phyloP scores from a whole-genome alignment of 208 protist genomes.

The Jaenimonas drosophilae region DNA sequence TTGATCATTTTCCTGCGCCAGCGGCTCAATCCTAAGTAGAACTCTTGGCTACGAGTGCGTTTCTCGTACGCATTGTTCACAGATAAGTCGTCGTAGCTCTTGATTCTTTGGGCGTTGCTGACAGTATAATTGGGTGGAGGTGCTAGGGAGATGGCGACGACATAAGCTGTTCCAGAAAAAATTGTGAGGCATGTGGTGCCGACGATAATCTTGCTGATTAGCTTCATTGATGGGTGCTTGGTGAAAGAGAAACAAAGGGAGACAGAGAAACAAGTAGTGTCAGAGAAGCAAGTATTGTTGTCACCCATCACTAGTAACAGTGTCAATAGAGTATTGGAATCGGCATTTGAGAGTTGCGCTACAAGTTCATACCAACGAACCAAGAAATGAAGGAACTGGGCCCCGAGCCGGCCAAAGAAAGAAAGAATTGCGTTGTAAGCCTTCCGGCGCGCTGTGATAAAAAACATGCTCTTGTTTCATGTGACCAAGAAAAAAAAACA shows the following conservation, averaged over 20 bases:
- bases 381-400: no score
- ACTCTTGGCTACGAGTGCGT: slow-evolving; percentile 73
- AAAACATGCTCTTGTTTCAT: slow-evolving; percentile 1
- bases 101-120: slow-evolving; percentile 54
- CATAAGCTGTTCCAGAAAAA: slow-evolving; percentile 62
- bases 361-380: no score
- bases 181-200: slow-evolving; percentile 45
- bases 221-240: slow-evolving; percentile 12
- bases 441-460: no score
- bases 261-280: slow-evolving; percentile 2
- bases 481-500: slow-evolving; percentile 2
- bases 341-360: no score
- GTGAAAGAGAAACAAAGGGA: slow-evolving; percentile 3
- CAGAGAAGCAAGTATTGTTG: not conserved
- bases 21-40: slow-evolving; percentile 67
- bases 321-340: no score
- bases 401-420: no score
- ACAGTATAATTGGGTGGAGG: slow-evolving; percentile 65
- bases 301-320: not conserved
- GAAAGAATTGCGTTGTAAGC: no score
- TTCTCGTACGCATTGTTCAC: slow-evolving; percentile 65
- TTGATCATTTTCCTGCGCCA: slow-evolving; percentile 60
- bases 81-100: slow-evolving; percentile 60
- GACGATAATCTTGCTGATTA: slow-evolving; percentile 32
- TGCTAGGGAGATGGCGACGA: slow-evolving; percentile 45